Evolutionary conservation across 371 early-diverging fungal species (phyloP), one percentile per base, ranked within the genome.

Genomic region (Rhizopus stolonifer): DNA sequence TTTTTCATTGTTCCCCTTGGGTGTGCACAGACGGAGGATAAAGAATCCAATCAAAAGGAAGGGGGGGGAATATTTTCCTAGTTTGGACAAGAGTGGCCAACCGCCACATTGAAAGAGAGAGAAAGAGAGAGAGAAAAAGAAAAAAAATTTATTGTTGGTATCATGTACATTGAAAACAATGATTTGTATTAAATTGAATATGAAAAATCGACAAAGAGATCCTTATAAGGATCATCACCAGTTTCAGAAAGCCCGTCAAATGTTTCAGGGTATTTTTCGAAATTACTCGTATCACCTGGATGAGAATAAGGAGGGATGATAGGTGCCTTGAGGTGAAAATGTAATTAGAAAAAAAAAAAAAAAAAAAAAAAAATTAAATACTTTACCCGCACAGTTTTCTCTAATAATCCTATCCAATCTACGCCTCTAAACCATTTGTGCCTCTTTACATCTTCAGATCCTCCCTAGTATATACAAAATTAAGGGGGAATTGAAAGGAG

Each of bases 281-380:
- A 98, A 74, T 98, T 95, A 65, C 92, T 88, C 9, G 97, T 89
- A 67, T 98, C 99, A 45, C 96, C 96, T 19, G 90, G 93, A 52
- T 88, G 86, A 48, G 79, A 81, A 52, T 92, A 84, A 40, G 85
- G 84, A 15, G 97, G 99, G 40, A 93, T 75, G 72, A 94, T 92
- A 8, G 98, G 98, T 34, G 98, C 91, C 55, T 66, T 29, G 10
- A 10, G 31, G 53, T 24, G 15, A 9, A 15, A 43, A n/a, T n/a
- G n/a, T n/a, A n/a, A n/a, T n/a, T n/a, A n/a, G n/a, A n/a, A n/a
- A n/a, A n/a, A n/a, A n/a, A n/a, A n/a, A n/a, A n/a, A n/a, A n/a
- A n/a, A n/a, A n/a, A n/a, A n/a, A n/a, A n/a, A n/a, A n/a, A n/a
- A n/a, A n/a, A n/a, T n/a, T n/a, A n/a, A n/a, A n/a, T n/a, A n/a